Base-by-base conservation (phyloP, 164 flowering plant genomes). In the Liquidambar formosana region DNA sequence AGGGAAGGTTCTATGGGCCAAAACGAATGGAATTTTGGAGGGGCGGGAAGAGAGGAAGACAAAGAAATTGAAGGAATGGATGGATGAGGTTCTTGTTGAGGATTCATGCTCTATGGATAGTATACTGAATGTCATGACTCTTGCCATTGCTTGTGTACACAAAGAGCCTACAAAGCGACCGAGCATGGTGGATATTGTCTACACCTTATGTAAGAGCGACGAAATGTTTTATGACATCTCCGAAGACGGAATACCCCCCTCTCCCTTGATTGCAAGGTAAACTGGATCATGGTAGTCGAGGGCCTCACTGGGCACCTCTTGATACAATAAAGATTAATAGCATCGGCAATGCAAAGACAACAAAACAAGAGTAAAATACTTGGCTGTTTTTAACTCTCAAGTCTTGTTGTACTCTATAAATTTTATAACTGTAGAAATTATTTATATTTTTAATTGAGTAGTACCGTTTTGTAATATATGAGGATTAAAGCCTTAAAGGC, bases 141-240 rank as follows among this genome's bases (percentile, higher is more conserved):
- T 92, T 22, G 97, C 93, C 0, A 54, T 76, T 58, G 84, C 94
- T 52, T 91, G 98, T 70, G 6, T 89, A 64, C 81, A 86, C 47
- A 89, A 33, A 58, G 92, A 94, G 52, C 88, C 94, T 22, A 62
- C 81, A 11, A 82, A 63, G 73, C 75, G 97, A 76, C 93, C 93
- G 0, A 85, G 76, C 61, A 91, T 89, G 93, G 89, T 90, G 66
- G 98, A 94, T 28, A 79, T 94, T 61, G 97, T 92, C 38, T 94
- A 94, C 63, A 82, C 91, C 0, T 68, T 94, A 65, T 84, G 84
- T 44, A 94, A 88, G 81, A 87, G 88, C 57, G 89, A 86, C 52
- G 93, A 88, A 27, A 43, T 82, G 53, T 66, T 80, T 62, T 83
- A 75, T 19, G 96, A 90, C 59, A 53, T 81, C 51, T 89, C 96